Evolutionary conservation across 164 flowering plant species (phyloP).

Genomic region (Houttuynia cordata): DNA sequence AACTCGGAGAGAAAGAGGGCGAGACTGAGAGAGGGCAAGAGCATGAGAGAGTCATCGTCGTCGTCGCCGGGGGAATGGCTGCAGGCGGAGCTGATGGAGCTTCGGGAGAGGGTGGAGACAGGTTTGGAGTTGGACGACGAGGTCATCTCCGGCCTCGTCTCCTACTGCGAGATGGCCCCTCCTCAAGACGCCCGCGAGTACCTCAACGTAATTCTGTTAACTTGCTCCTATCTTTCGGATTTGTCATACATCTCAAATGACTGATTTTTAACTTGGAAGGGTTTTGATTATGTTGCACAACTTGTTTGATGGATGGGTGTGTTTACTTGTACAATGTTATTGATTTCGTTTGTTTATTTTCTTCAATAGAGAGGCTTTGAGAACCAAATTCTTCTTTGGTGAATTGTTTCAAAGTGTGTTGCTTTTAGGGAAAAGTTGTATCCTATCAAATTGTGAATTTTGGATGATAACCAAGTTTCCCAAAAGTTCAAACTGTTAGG

Average conservation of each 20-base stretch:
- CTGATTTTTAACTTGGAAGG: no score
- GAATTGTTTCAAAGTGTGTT: no score
- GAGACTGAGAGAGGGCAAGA: not conserved
- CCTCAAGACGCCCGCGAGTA: slow-evolving; percentile 88
- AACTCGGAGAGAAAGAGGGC: not conserved
- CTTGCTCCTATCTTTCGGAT: not conserved
- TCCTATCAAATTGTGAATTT: no score
- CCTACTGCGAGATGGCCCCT: slow-evolving; percentile 79
- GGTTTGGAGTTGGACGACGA: slow-evolving; percentile 66
- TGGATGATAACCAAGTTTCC: no score
- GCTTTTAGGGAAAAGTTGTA: no score
- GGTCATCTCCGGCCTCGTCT: slow-evolving; percentile 77
- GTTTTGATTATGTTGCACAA: no score
- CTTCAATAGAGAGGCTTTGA: not conserved
- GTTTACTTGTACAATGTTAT: no score
- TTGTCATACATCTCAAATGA: not conserved
- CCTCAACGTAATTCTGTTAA: slow-evolving; percentile 71
- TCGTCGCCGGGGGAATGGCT: slow-evolving; percentile 57
- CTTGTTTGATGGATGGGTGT: no score
- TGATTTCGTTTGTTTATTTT: no score
- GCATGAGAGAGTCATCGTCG: slow-evolving; percentile 8
- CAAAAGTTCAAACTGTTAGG: no score
- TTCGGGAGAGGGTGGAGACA: slow-evolving; percentile 40
- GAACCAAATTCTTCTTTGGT: no score
- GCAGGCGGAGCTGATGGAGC: slow-evolving; percentile 59